Evolutionary conservation across 75 land plant genomes (phyloP), one percentile per base, ranked within the genome.

Genomic region (Picea glauca): DNA sequence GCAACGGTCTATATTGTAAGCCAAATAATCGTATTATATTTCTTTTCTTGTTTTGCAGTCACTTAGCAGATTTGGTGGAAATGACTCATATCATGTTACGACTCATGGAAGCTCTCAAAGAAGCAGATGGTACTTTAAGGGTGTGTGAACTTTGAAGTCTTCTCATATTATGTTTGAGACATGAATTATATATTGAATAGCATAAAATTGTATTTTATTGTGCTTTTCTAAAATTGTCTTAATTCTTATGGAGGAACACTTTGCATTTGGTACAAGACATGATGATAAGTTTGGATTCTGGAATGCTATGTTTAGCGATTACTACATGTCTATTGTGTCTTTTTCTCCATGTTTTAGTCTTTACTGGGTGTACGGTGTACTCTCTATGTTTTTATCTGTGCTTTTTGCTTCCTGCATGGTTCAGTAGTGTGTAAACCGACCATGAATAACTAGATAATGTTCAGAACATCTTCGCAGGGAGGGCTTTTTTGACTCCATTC

Each of bases 31-130:
- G 15, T 26, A 0, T 50, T 50, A 33, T 66, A n/a, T 40, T 77
- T 66, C 32, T 33, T 81, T 79, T 74, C 57, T 79, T 77, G 18
- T 31, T 26, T 79, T 78, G 26, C 88, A 98, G 99, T 86, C 90
- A 93, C 77, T 91, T 98, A 78, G 91, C 91, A 62, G 91, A 92
- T 80, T 79, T 98, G 87, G 89, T 98, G 76, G 99, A 95, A 82
- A 90, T 87, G 56, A 86, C 93, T 13, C 87, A 93, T 78, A 76
- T 88, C 35, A 68, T 91, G 46, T 32, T 98, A 58, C 93, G 85
- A 33, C 93, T 95, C 32, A 85, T 95, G 85, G 99, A 98, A 83
- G 82, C 84, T 38, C 84, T 93, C 64, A 91, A 94, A n/a, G 78
- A 82, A 81, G 83, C 89, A 68, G 87, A 83, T 79, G 99, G 99